Evolutionary conservation across 805 yeast genomes (phyloP).

Genomic region (Wickerhamomyces ciferrii): DNA sequence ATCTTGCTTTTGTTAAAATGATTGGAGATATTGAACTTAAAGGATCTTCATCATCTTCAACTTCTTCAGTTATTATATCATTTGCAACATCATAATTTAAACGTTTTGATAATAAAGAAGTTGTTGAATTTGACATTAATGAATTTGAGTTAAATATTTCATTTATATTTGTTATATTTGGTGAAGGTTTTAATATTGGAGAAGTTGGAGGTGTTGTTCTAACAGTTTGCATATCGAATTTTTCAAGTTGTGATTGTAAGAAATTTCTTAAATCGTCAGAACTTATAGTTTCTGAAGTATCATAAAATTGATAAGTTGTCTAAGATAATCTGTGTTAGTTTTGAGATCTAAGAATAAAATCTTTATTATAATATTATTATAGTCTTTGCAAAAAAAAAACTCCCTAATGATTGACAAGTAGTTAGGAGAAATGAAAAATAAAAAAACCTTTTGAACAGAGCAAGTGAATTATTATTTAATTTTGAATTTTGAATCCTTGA

Average conservation of each 20-base stretch:
- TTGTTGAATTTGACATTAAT: constrained; percentile 2
- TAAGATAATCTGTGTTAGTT: not conserved
- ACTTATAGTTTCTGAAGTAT: not conserved
- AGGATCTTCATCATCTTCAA: constrained; percentile 5
- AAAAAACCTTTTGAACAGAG: no score
- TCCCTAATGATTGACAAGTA: no score
- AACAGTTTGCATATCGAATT: constrained; percentile 8
- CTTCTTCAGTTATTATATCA: constrained; percentile 17
- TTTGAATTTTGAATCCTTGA: no score
- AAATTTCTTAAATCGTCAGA: constrained; percentile 2
- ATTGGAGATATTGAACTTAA: not conserved
- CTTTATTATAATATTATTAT: no score
- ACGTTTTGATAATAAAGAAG: constrained; percentile 5
- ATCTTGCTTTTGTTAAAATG: not conserved
- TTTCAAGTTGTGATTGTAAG: constrained; percentile 6
- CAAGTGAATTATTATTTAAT: no score
- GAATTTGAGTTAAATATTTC: constrained; percentile 14
- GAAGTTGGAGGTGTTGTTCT: constrained; percentile 3
- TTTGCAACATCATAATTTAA: constrained; percentile 10
- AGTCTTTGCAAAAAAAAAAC: not conserved
- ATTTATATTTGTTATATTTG: constrained; percentile 15
- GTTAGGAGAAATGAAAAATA: no score
- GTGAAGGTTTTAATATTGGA: constrained; percentile 14
- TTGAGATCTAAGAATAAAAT: no score
- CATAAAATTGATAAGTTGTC: not conserved